These are phyloP conservation scores for Chlamydomonas reinhardtii DNA, from an alignment of 163 green algal species.

Conservation along the genomic window DNA sequence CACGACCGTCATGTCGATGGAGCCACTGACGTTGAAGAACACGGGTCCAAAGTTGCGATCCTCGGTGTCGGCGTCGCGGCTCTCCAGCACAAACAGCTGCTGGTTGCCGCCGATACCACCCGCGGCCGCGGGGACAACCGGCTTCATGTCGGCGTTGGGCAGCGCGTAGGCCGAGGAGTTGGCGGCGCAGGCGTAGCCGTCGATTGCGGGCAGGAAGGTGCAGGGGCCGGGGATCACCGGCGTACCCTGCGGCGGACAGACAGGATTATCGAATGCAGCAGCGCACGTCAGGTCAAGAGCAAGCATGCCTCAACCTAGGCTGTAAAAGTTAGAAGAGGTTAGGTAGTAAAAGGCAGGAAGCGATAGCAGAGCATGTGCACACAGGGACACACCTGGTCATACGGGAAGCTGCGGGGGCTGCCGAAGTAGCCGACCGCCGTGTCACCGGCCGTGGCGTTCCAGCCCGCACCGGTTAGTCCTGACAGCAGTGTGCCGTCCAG, in stretches of 20 bases:
- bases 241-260: conserved; percentile 33
- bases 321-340: too few relatives aligned
- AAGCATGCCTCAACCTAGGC: too few relatives aligned
- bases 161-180: background rate
- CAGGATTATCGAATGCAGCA: too few relatives aligned
- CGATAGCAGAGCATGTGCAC: background rate
- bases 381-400: conserved; percentile 34
- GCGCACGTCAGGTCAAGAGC: too few relatives aligned
- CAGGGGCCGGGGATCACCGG: conserved; percentile 58
- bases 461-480: conserved; percentile 11
- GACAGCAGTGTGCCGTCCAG: conserved; percentile 28
- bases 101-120: conserved; percentile 60
- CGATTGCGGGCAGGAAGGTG: background rate
- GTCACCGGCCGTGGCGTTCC: too few relatives aligned
- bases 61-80: conserved; percentile 64
- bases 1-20: conserved; percentile 52
- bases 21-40: conserved; percentile 50
- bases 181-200: background rate
- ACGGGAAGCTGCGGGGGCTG: conserved; percentile 17
- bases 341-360: too few relatives aligned
- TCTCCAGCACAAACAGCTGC: conserved; percentile 65
- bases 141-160: background rate
- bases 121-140: conserved; percentile 14
- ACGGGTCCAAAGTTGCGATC: conserved; percentile 66
- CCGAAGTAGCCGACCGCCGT: background rate